These are phyloP conservation scores for Byssochlamys sp. DNA, from an alignment of 2,329 filamentous ascomycete genomes.

Conservation along the genomic window DNA sequence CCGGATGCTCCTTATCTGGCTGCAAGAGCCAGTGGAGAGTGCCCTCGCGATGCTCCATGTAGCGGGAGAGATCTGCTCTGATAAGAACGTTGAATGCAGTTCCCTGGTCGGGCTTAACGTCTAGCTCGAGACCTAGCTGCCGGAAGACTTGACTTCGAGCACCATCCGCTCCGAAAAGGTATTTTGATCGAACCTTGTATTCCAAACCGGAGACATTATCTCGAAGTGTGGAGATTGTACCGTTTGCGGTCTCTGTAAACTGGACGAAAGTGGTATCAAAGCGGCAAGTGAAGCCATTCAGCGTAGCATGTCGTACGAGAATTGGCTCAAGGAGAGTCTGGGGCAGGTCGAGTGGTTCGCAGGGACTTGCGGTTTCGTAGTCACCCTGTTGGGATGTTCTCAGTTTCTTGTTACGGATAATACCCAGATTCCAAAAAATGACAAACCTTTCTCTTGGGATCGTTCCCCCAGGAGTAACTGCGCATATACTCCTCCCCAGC, in stretches of 20 bases:
- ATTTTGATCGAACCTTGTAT: constrained; percentile 44
- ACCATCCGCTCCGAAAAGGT: constrained; percentile 52
- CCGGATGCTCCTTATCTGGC: constrained; percentile 43
- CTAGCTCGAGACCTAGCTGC: constrained; percentile 40
- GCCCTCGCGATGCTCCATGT: constrained; percentile 35
- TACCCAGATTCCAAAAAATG: not conserved
- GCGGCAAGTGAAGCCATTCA: constrained; percentile 41
- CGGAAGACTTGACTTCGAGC: constrained; percentile 38
- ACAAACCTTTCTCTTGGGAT: constrained; percentile 33
- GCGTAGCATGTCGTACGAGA: constrained; percentile 34
- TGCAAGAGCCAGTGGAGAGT: constrained; percentile 54
- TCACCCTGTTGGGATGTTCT: constrained; percentile 25
- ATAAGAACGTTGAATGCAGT: constrained; percentile 43
- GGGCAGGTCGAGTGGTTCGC: constrained; percentile 35
- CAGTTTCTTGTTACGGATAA: not conserved
- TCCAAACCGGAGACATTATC: constrained; percentile 27
- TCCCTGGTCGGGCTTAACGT: constrained; percentile 38
- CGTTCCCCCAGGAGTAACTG: constrained; percentile 44
- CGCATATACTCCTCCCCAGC: constrained; percentile 44
- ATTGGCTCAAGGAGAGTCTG: constrained; percentile 43
- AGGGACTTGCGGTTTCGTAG: constrained; percentile 36
- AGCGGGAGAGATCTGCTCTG: constrained; percentile 40
- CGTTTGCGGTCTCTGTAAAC: constrained; percentile 19
- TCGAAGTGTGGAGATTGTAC: constrained; percentile 23
- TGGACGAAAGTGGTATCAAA: constrained; percentile 35